A percentile compares a stretch with the other conserved stretches of the same genome.
phyloP scores from a whole-genome alignment of 495 filamentous ascomycete species.

The Cercophora sp. region DNA sequence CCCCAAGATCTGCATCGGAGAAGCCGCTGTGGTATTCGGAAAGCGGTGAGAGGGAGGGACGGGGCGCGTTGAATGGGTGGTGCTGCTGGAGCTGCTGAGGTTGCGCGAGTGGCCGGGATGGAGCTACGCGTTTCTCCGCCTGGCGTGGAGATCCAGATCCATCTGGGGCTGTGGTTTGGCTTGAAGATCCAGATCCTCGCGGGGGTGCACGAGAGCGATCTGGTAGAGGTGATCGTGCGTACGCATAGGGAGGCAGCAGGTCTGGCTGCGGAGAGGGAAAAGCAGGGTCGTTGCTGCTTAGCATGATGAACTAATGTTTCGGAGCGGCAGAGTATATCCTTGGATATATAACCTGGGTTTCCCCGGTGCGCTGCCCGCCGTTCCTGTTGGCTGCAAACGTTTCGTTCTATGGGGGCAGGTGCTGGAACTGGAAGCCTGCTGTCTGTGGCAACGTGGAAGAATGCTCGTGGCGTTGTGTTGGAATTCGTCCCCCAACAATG shows the following conservation, averaged over 20 bases:
- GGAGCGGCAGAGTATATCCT: constrained; percentile 14
- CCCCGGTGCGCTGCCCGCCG: neutral
- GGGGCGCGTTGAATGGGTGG: constrained; percentile 16
- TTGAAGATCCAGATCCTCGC: constrained; percentile 22
- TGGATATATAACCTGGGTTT: constrained; percentile 11
- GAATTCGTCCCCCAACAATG: neutral
- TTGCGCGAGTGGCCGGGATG: constrained; percentile 12
- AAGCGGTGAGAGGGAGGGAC: constrained; percentile 24
- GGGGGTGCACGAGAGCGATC: constrained; percentile 16
- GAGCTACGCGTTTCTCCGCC: constrained; percentile 23
- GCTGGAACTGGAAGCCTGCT: neutral
- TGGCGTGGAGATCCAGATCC: constrained; percentile 22
- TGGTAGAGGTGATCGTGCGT: too few species aligned
- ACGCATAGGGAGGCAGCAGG: constrained; percentile 7
- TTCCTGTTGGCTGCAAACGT: constrained; percentile 6
- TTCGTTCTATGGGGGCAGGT: constrained; percentile 8
- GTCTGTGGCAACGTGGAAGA: constrained; percentile 7
- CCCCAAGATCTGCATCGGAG: constrained; percentile 26
- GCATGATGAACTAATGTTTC: constrained; percentile 44
- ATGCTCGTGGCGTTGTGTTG: constrained; percentile 2
- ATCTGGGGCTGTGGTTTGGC: constrained; percentile 16
- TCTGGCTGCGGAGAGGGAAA: constrained; percentile 19
- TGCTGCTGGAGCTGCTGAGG: constrained; percentile 6
- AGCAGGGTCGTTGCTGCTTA: constrained; percentile 32
- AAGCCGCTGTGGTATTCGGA: constrained; percentile 36